Percentiles rank a stretch among this genome's conserved stretches.
Conservation (phyloP, 768 basidiomycete species). For the Suillus cothurnatus region DNA sequence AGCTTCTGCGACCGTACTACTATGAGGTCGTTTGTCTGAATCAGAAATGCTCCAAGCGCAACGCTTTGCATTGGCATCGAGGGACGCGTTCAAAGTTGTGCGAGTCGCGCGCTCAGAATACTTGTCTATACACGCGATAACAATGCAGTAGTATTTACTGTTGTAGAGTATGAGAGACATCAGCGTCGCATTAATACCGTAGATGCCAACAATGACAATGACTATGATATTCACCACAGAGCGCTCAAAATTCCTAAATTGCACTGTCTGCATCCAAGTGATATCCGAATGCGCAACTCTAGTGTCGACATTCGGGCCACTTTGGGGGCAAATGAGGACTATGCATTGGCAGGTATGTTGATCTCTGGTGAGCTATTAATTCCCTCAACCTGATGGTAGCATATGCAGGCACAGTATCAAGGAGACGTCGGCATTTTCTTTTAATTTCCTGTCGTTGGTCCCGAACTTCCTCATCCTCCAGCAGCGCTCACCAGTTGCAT, state of each 20-base stretch:
- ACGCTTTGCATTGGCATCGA: background rate
- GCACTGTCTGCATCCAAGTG: too few species aligned
- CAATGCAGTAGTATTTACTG: background rate
- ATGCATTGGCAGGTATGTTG: background rate
- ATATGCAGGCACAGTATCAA: background rate
- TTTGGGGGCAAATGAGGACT: background rate
- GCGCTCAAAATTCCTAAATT: background rate
- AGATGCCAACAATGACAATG: background rate
- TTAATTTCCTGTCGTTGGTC: background rate
- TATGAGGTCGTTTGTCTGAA: background rate
- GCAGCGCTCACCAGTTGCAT: background rate
- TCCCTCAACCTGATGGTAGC: background rate
- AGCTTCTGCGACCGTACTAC: background rate
- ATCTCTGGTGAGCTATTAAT: background rate
- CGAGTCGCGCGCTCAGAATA: background rate
- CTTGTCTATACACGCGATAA: background rate
- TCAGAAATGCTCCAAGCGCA: background rate
- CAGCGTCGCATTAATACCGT: background rate
- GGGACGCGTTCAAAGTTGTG: background rate
- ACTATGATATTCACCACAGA: background rate
- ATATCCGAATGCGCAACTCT: background rate
- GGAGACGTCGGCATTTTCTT: background rate
- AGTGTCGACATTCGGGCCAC: background rate
- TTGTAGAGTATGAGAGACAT: background rate
- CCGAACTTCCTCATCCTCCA: background rate